Base-by-base conservation (phyloP, 2,329 filamentous ascomycete species). In the Aureobasidium pullulans region DNA sequence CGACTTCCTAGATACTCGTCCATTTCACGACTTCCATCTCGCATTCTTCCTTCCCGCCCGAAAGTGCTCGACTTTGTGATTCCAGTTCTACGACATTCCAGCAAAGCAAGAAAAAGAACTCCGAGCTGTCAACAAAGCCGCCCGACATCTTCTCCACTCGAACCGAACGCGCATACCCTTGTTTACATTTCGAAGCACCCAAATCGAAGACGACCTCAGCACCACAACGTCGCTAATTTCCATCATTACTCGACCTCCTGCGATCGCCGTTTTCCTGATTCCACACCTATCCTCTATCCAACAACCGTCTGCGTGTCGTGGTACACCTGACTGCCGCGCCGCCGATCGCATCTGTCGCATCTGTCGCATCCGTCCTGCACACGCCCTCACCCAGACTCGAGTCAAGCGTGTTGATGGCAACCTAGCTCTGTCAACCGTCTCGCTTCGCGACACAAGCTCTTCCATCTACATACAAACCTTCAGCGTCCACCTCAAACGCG, bases 401-500 rank as follows among this genome's bases (percentile, higher is more conserved):
- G 32, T 48, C 34, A 15, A 57, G 42, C 36, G 54, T 57, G 54
- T 57, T 57, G 54, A 57, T 57, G 54, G 54, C 54, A 19, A 48
- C 54, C 54, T 57, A 57, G 54, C 34, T 57, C 31, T 57, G 16
- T 31, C 42, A 47, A 48, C 23, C 37, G 54, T 43, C 54, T 57
- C 54, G 54, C 54, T 39, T 48, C 54, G 54, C 54, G 54, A 57
- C 48, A 57, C 54, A 31, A 47, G 31, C 42, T 57, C 54, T 48
- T 23, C 10, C 5, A 19, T 23, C 43, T 16, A 28, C 42, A 54
- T 46, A 44, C 31, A 57, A 28, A 46, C 31, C 19, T 23, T 16
- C 31, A 19, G 42, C 39, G 3, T 10, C 42, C 52, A 19, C 11
- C 23, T 32, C 23, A 31, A 36, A 57, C 54, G 43, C 54, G 13